Base-by-base conservation (phyloP, 495 filamentous ascomycete species). In the Podospora australis region DNA sequence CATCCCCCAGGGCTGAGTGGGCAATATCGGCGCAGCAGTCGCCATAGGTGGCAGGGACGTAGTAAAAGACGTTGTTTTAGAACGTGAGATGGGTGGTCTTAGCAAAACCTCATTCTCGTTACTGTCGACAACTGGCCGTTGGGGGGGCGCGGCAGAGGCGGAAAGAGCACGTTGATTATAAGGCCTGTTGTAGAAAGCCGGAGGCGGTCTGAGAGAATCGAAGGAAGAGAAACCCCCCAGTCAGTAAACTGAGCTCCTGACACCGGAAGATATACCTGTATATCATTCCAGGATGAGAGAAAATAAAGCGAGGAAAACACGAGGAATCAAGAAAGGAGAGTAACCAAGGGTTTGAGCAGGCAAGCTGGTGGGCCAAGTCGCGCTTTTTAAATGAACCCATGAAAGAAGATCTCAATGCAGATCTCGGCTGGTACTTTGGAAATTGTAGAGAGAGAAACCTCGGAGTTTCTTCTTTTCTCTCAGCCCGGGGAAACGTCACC, bases 91-190 rank as follows among this genome's bases (percentile, higher is more conserved):
- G 4, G 50, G 45, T 35, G 56, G 53, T 41, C 46, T 58, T 13
- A 58, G 43, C 13, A 34, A 50, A n/a, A 16, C 30, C 11, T 53
- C 46, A 30, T 54, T 35, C 13, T 50, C 40, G 25, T 28, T 34
- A 21, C 38, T 41, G 39, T 25, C 13, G 25, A 50, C 35, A 10
- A 41, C 43, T 49, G 32, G 32, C 32, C 32, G 32, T 17, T 36
- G 32, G 32, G 32, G 13, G 9, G 32, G 34, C 8, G 43, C 32
- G 28, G 55, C 48, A 11, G 55, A 43, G 17, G 53, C 48, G 2
- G 55, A 58, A 21, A 49, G 38, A 3, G 41, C 49, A 23, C 49
- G 53, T 17, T 50, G 52, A 36, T 56, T 48, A n/a, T 49, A 19
- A n/a, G 44, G 20, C 20, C 32, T 52, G 35, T 56, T 59, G 46